These are phyloP conservation scores for Halenospora varia DNA, from an alignment of 495 filamentous ascomycete species.

Conservation along the genomic window DNA sequence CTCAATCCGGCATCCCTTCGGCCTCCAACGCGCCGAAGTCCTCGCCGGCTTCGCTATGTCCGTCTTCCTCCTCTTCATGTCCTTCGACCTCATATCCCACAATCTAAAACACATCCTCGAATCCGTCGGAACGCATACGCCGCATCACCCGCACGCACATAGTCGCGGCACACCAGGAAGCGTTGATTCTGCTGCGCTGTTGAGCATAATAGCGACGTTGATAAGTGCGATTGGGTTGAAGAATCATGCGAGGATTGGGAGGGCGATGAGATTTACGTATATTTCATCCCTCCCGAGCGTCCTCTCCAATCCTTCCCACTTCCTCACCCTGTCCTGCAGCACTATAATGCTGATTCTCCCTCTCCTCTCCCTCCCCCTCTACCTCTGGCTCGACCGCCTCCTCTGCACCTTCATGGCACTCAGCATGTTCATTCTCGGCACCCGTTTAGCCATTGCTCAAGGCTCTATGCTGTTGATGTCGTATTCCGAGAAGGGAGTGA, in stretches of 20 bases:
- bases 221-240: constrained; percentile 81
- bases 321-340: constrained; percentile 84
- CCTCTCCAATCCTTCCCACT: constrained; percentile 87
- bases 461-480: constrained; percentile 95
- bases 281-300: constrained; percentile 78
- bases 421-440: constrained; percentile 82
- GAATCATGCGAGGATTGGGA: constrained; percentile 92
- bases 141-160: constrained; percentile 67
- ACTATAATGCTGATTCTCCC: constrained; percentile 78
- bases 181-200: constrained; percentile 76
- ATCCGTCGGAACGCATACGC: constrained; percentile 44
- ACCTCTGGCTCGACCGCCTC: constrained; percentile 74
- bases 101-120: constrained; percentile 84
- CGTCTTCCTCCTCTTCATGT: constrained; percentile 91
- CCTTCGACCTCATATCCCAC: constrained; percentile 90
- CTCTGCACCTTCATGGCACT: constrained; percentile 76
- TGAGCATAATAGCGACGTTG: constrained; percentile 84
- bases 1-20: constrained; percentile 90
- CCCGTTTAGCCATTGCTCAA: constrained; percentile 74
- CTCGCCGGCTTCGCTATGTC: constrained; percentile 97
- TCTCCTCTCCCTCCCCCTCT: constrained; percentile 63
- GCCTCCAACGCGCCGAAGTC: constrained; percentile 86
- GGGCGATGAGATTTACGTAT: constrained; percentile 70
- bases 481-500: constrained; percentile 63
- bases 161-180: constrained; percentile 67